phyloP scores from a whole-genome alignment of 495 filamentous ascomycete genomes.

The Neurospora intermedia region DNA sequence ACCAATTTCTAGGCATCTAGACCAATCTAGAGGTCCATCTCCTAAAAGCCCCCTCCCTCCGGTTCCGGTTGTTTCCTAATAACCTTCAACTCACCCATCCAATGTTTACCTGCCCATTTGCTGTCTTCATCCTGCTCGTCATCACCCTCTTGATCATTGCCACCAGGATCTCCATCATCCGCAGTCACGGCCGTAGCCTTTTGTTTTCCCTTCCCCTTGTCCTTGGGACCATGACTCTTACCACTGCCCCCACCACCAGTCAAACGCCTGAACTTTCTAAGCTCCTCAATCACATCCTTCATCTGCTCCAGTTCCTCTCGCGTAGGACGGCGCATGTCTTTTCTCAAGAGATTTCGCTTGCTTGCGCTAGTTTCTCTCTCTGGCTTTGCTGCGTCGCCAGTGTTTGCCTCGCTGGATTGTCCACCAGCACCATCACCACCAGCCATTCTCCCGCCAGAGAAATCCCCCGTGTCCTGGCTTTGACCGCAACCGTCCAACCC shows the following conservation, averaged over 20 bases:
- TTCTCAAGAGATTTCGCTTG: background rate
- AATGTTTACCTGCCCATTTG: background rate
- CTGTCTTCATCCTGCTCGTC: background rate
- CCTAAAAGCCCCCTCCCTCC: background rate
- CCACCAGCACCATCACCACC: background rate
- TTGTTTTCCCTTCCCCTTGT: background rate
- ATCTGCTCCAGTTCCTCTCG: constrained; percentile 15
- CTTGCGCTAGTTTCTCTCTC: background rate
- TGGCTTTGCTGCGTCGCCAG: background rate
- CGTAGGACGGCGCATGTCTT: constrained; percentile 10
- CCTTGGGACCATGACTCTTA: too few relatives aligned
- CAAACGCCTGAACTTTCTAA: constrained; percentile 25
- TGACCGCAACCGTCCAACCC: background rate
- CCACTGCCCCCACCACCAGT: constrained; percentile 1
- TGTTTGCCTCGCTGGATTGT: background rate
- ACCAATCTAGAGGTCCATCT: background rate
- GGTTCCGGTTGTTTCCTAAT: constrained; percentile 42
- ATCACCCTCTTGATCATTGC: background rate
- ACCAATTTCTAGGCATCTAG: too few relatives aligned
- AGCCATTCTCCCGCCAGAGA: background rate
- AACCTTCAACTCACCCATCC: background rate
- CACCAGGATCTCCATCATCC: background rate
- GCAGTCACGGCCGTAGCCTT: background rate
- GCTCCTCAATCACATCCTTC: constrained; percentile 26
- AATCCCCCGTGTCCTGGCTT: background rate